phyloP scores from a whole-genome alignment of 257 asterid species.

The Nicotiana benthamiana region DNA sequence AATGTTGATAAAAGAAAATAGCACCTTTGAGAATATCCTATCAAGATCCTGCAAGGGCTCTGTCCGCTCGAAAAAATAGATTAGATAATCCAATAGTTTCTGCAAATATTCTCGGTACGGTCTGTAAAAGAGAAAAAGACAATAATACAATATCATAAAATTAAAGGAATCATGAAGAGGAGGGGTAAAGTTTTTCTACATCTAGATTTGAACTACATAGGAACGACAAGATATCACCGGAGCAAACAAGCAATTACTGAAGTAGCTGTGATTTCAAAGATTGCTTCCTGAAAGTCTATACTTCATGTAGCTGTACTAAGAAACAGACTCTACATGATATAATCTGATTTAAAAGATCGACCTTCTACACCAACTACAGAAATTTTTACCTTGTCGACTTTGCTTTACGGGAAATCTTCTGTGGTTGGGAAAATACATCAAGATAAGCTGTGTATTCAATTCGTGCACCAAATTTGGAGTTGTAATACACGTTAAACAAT shows the following conservation, averaged over 20 bases:
- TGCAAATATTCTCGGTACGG: constrained; percentile 66
- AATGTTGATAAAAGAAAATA: constrained; percentile 7
- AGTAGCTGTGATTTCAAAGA: background rate
- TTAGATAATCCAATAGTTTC: constrained; percentile 74
- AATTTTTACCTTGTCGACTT: constrained; percentile 64
- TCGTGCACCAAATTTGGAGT: constrained; percentile 76
- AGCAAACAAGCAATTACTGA: background rate
- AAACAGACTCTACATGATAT: background rate
- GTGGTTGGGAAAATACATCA: constrained; percentile 56
- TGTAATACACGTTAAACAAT: constrained; percentile 67
- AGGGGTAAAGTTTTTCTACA: background rate
- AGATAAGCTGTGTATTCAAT: constrained; percentile 84
- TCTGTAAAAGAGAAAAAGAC: constrained; percentile 40
- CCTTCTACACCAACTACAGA: background rate
- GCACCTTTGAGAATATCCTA: constrained; percentile 75
- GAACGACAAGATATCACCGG: background rate
- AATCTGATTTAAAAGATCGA: background rate
- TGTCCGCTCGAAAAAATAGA: constrained; percentile 66
- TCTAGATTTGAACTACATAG: background rate
- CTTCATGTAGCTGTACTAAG: background rate
- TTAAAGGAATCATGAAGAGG: background rate
- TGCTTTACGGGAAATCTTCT: constrained; percentile 50
- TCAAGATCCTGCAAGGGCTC: constrained; percentile 89
- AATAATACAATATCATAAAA: background rate
- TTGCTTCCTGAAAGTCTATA: background rate